Conservation (phyloP, 2,329 filamentous ascomycete genomes). For the Ramichloridium luteum region DNA sequence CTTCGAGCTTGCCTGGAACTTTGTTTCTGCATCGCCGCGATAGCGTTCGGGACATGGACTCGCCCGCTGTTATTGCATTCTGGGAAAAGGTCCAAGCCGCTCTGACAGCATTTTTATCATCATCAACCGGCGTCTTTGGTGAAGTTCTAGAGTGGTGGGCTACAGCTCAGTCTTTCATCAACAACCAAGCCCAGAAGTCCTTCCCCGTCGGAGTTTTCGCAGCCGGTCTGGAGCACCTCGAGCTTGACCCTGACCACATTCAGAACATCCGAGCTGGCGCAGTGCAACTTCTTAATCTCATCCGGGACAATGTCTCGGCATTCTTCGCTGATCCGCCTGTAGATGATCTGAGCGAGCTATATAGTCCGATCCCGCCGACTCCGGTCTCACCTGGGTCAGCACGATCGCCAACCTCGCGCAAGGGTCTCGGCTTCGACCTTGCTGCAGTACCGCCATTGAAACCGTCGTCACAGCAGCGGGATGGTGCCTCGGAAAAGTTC, state of each 20-base stretch:
- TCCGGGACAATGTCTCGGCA: constrained; percentile 64
- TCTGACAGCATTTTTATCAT: constrained; percentile 60
- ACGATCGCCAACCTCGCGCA: constrained; percentile 46
- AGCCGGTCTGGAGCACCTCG: constrained; percentile 64
- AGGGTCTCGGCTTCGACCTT: constrained; percentile 50
- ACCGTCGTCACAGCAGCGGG: constrained; percentile 57
- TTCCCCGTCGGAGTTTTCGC: constrained; percentile 44
- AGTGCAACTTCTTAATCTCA: constrained; percentile 68
- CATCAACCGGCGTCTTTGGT: constrained; percentile 64
- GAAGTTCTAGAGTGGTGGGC: constrained; percentile 94
- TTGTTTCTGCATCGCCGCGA: constrained; percentile 12
- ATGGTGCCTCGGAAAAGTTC: constrained; percentile 83
- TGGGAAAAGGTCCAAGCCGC: constrained; percentile 82
- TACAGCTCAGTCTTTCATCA: constrained; percentile 77
- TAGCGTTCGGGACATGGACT: constrained; percentile 55
- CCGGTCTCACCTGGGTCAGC: constrained; percentile 56
- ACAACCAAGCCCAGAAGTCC: constrained; percentile 67
- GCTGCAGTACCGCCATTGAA: constrained; percentile 57
- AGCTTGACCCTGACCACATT: constrained; percentile 58
- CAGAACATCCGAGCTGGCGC: constrained; percentile 63
- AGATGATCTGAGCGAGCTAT: constrained; percentile 78
- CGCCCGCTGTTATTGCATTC: constrained; percentile 68
- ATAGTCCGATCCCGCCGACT: constrained; percentile 64
- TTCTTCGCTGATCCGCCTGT: constrained; percentile 83
- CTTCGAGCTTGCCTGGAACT: constrained; percentile 32